Conservation (phyloP, 768 basidiomycete species). For the Dendrothele bispora region DNA sequence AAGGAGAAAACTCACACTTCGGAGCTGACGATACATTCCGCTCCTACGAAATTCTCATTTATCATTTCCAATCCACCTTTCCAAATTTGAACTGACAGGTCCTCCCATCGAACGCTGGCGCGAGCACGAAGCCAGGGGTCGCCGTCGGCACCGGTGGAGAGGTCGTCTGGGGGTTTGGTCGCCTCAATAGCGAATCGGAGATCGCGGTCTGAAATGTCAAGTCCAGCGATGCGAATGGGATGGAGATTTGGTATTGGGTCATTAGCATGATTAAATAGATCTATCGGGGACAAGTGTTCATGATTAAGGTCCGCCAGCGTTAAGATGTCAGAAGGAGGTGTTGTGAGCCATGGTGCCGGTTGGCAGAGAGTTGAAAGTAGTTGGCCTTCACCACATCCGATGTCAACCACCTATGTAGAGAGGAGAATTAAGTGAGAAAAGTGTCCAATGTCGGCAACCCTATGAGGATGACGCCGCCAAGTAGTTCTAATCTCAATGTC, state of each 20-base stretch:
- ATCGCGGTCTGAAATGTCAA: conserved; percentile 60
- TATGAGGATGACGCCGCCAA: too few species aligned
- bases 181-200: conserved; percentile 54
- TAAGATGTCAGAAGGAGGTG: conserved; percentile 37
- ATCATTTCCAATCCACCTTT: conserved; percentile 68
- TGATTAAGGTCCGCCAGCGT: conserved; percentile 22
- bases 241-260: conserved; percentile 60
- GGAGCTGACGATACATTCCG: conserved; percentile 73
- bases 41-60: conserved; percentile 63
- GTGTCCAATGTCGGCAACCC: too few species aligned
- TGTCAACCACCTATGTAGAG: conserved; percentile 63
- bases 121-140: conserved; percentile 17
- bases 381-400: conserved; percentile 84
- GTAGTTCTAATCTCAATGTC: too few species aligned
- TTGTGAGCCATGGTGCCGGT: conserved; percentile 68
- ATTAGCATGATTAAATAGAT: conserved; percentile 19
- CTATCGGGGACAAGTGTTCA: conserved; percentile 5
- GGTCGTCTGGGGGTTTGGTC: conserved; percentile 27
- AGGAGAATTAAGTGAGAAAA: too few species aligned
- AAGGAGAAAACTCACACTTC: conserved; percentile 65
- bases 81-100: conserved; percentile 66
- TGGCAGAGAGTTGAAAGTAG: conserved; percentile 70
- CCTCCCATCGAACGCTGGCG: conserved; percentile 60
- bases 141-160: not conserved
- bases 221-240: conserved; percentile 55